These are phyloP conservation scores for Suhomyces ambrosiae DNA, from an alignment of 1,139 yeast genomes.

Conservation along the genomic window DNA sequence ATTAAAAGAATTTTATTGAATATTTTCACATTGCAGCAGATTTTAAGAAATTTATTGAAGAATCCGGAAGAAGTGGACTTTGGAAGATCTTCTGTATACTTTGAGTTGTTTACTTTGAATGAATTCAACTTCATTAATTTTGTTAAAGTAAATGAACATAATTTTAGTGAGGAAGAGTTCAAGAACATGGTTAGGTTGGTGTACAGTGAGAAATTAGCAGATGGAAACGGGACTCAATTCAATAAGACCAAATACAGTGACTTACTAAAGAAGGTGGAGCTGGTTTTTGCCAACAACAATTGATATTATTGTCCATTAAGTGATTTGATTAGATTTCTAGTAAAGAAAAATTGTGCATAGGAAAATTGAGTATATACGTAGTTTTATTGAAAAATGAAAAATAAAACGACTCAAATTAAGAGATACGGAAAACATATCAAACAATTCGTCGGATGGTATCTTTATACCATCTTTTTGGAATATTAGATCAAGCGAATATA, in stretches of 20 bases:
- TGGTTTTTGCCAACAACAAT: not conserved
- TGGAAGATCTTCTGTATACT: slow-evolving; percentile 57
- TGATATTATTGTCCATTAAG: no score
- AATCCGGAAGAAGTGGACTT: slow-evolving; percentile 65
- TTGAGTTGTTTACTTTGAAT: slow-evolving; percentile 52
- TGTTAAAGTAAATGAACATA: slow-evolving; percentile 21
- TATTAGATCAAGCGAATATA: no score
- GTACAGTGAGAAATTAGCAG: slow-evolving; percentile 51
- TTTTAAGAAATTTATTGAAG: slow-evolving; percentile 62
- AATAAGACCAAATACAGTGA: slow-evolving; percentile 44
- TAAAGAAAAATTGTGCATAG: no score
- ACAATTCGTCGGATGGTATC: no score
- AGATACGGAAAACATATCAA: no score
- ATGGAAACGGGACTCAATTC: slow-evolving; percentile 43
- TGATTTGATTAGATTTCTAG: no score
- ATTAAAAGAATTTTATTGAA: slow-evolving; percentile 67
- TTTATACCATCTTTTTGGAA: no score
- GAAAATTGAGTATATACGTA: no score
- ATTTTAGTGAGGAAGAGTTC: slow-evolving; percentile 32
- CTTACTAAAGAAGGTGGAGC: slow-evolving; percentile 30
- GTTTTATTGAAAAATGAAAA: no score
- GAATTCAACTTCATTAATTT: slow-evolving; percentile 37
- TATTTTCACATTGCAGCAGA: slow-evolving; percentile 73
- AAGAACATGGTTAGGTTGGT: slow-evolving; percentile 46
- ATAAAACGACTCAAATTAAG: no score